Percentiles rank a stretch among this genome's conserved stretches.
Conservation (phyloP, 768 basidiomycete species). For the Suillus luteus region DNA sequence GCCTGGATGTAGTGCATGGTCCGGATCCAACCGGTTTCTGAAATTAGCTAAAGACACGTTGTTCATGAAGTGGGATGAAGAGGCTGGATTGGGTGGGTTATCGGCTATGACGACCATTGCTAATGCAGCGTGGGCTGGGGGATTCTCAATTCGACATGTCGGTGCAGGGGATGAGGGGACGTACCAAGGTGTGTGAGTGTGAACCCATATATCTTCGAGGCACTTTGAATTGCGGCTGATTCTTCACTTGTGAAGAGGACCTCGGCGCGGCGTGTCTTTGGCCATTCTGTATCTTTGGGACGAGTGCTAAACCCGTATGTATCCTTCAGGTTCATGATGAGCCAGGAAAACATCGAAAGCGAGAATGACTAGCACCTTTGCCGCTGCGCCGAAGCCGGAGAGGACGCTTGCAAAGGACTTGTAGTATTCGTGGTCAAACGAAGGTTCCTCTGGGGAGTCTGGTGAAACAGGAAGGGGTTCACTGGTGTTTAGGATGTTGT, state of each 20-base stretch:
- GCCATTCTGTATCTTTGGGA: neutral
- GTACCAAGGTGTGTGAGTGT: conserved; percentile 1
- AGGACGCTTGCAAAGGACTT: neutral
- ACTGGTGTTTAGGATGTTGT: neutral
- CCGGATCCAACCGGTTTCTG: neutral
- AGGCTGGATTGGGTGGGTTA: neutral
- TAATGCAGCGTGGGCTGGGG: neutral
- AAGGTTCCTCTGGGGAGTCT: neutral
- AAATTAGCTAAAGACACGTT: neutral
- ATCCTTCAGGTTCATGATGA: neutral
- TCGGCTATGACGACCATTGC: neutral
- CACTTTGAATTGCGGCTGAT: neutral
- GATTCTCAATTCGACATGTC: neutral
- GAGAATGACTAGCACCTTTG: neutral
- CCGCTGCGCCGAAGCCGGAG: neutral
- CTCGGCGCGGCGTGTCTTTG: neutral
- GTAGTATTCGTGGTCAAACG: neutral
- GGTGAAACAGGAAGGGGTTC: neutral
- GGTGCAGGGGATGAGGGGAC: neutral
- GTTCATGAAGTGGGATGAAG: neutral
- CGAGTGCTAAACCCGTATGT: neutral
- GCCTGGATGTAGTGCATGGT: neutral
- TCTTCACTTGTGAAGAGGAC: neutral
- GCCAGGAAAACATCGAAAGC: neutral
- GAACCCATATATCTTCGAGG: neutral